Conservation (phyloP, 495 filamentous ascomycete species). For the Chaetomium fimeti region DNA sequence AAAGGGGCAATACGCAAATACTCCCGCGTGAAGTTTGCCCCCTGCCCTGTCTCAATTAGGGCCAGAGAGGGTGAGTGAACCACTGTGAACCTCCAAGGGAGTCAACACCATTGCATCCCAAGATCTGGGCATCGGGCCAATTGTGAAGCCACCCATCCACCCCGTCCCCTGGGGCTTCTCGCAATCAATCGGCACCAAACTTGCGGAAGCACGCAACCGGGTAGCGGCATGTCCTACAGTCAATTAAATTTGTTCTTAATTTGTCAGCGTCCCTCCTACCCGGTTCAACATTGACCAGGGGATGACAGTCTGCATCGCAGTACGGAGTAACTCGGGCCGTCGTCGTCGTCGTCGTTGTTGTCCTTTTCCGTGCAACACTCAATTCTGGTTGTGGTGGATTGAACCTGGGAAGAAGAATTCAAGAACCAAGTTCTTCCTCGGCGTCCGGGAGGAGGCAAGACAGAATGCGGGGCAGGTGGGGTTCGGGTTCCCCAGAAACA, state of each 20-base stretch:
- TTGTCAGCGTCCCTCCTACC: background rate
- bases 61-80: background rate
- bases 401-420: conserved; percentile 1
- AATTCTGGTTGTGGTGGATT: background rate
- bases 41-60: background rate
- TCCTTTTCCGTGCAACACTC: background rate
- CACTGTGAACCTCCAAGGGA: background rate
- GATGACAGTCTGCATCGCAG: too few relatives aligned
- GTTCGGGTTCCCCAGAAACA: background rate
- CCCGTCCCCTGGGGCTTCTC: background rate
- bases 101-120: background rate
- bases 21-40: conserved; percentile 11
- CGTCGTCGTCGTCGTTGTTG: background rate
- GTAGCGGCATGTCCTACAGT: background rate
- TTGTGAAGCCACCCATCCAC: background rate
- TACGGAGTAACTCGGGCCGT: too few relatives aligned
- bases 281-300: background rate
- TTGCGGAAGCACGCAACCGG: conserved; percentile 6
- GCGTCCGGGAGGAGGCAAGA: background rate
- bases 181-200: background rate
- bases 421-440: conserved; percentile 15
- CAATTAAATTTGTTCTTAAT: background rate
- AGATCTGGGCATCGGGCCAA: background rate
- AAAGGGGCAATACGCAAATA: conserved; percentile 24
- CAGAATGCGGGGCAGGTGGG: conserved; percentile 14